phyloP scores from a whole-genome alignment of 345 rosid genomes.

The Euphorbia lathyris region DNA sequence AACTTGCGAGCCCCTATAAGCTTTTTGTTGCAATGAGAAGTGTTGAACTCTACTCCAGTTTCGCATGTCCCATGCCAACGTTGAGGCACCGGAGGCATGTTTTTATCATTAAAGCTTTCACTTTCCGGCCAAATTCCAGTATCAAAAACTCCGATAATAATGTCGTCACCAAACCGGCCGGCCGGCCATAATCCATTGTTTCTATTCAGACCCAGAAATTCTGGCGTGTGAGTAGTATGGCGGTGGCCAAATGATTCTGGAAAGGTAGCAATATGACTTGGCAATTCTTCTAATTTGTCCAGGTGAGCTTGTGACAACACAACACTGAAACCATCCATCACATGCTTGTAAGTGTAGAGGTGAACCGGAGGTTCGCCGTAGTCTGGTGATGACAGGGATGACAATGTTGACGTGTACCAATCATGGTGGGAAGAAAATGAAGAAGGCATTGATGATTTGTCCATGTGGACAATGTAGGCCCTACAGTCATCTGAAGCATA shows the following conservation, averaged over 20 bases:
- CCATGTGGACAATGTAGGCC: constrained; percentile 45
- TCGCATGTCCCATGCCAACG: constrained; percentile 45
- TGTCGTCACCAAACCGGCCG: constrained; percentile 36
- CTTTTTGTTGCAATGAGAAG: constrained; percentile 42
- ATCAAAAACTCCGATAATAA: constrained; percentile 45
- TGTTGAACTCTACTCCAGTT: constrained; percentile 36
- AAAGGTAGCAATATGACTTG: constrained; percentile 39
- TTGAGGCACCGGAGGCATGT: constrained; percentile 40
- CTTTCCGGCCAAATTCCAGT: constrained; percentile 52
- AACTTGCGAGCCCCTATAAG: constrained; percentile 48
- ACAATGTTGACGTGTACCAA: constrained; percentile 44
- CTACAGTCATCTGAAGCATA: constrained; percentile 2
- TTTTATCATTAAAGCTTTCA: constrained; percentile 37
- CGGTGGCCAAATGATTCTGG: constrained; percentile 39
- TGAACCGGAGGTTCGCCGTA: constrained; percentile 32
- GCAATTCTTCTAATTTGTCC: constrained; percentile 26
- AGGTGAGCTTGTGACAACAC: constrained; percentile 37
- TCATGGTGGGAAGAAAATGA: constrained; percentile 33
- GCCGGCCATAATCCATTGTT: constrained; percentile 38
- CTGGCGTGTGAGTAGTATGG: constrained; percentile 38
- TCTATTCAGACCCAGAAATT: constrained; percentile 39
- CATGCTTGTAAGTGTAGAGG: constrained; percentile 47
- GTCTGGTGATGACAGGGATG: constrained; percentile 27
- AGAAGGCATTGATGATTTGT: constrained; percentile 37
- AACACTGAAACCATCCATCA: constrained; percentile 44